A percentile compares a stretch with the other conserved stretches of the same genome.
Conservation (phyloP, 495 filamentous ascomycete species). For the Neurospora tetrasperma region DNA sequence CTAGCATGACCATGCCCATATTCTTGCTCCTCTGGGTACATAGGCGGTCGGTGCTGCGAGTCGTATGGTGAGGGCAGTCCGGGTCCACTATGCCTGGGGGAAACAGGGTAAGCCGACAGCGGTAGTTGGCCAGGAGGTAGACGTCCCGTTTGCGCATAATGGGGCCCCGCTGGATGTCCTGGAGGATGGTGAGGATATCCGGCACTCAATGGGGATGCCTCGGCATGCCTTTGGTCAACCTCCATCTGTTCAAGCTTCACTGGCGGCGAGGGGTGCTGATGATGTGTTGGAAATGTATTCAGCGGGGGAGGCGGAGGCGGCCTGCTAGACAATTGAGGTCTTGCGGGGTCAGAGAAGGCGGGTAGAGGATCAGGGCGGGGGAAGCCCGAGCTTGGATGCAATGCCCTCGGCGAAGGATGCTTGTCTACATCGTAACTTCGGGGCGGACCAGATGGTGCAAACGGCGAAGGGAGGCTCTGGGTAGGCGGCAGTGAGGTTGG, state of each 20-base stretch:
- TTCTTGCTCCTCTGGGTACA: constrained; percentile 30
- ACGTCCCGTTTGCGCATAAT: constrained; percentile 29
- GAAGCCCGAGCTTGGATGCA: constrained; percentile 21
- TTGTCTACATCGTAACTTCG: constrained; percentile 20
- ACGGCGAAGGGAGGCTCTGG: constrained; percentile 25
- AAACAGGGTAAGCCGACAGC: constrained; percentile 32
- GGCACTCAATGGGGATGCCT: constrained; percentile 15
- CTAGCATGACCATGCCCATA: constrained; percentile 19
- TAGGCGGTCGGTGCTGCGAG: constrained; percentile 21
- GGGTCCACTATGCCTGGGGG: constrained; percentile 27
- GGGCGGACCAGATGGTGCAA: constrained; percentile 14
- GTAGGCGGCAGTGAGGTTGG: constrained; percentile 17
- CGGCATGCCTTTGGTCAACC: constrained; percentile 17
- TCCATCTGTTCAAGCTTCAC: constrained; percentile 21
- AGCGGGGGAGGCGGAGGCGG: constrained; percentile 23
- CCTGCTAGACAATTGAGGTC: constrained; percentile 16
- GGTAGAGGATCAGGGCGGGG: constrained; percentile 21
- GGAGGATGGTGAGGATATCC: constrained; percentile 15
- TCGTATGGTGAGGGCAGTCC: constrained; percentile 32
- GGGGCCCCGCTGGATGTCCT: constrained; percentile 19
- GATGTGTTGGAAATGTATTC: constrained; percentile 18
- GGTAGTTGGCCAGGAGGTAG: constrained; percentile 31
- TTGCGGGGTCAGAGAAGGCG: constrained; percentile 24
- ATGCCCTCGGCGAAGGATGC: constrained; percentile 24
- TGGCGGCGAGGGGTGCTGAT: constrained; percentile 20